Base-by-base conservation (phyloP, 768 basidiomycete genomes). In the Gloeostereum incarnatum region DNA sequence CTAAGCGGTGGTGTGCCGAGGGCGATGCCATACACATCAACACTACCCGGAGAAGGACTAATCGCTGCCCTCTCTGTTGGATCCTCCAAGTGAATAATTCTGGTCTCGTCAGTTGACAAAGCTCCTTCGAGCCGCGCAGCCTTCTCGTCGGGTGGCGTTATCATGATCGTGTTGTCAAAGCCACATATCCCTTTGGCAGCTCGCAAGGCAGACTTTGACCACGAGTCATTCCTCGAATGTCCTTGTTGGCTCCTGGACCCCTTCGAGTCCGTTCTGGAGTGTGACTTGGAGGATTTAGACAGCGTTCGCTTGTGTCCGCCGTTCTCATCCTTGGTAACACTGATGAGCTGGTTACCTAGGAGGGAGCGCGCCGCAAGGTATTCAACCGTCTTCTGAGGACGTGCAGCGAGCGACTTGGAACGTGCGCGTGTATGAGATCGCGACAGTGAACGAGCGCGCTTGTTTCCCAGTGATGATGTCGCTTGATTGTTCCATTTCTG, bases 401-500 rank as follows among this genome's bases (percentile, higher is more conserved):
- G 39, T 54, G 49, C 58, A 61, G 27, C 58, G 55, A 46, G 38
- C 52, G 46, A 23, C 62, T 36, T 57, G 48, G 68, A 66, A 30
- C 75, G 56, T 2, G 79, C 78, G 48, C 75, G 78, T 16, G 78
- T 61, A 20, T 84, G 71, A 5, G 72, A 62, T 1, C 82, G 73
- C 7, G 81, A 82, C 8, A 82, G 45, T 22, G 65, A 75, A 23
- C 82, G 72, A 6, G 75, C 66, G 11, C 65, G 70, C 45, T 69
- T 74, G 52, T 85, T 84, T 36, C 75, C 75, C 43, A 83, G 69
- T 5, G 83, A 84, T 22, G 57, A 60, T 0, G 61, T 58, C 0
- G 85, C 85, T 44, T 80, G 71, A 3, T 56, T 51, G 47, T 80
- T 73, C 85, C 85, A 88, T 45, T 64, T 59, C 35, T 69, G 66